Evolutionary conservation across 176 grass and related monocot genomes (phyloP), one percentile per base, ranked within the genome.

Genomic region (Eragrostis curvula): DNA sequence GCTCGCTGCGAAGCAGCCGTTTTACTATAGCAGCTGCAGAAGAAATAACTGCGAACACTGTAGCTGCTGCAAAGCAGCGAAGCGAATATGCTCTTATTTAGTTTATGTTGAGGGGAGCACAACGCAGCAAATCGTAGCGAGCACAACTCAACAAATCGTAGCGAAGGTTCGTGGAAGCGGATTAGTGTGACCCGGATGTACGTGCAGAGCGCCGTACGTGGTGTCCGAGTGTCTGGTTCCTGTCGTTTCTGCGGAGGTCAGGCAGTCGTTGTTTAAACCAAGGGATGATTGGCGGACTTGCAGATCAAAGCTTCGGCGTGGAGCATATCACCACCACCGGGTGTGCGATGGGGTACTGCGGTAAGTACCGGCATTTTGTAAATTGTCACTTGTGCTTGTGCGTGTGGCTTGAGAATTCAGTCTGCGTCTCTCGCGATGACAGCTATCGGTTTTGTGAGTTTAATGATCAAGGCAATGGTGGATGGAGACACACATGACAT

Each of bases 151-250:
- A 0, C 20, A 41, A 16, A 42, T n/a, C 23, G 30, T 2, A 23
- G 10, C 3, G 87, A 75, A 70, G 52, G 51, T 81, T 85, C 82
- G n/a, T 4, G 9, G 50, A 9, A 74, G 27, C 36, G 13, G 17
- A 3, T n/a, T 18, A 43, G 60, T n/a, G 28, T 3, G 27, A 48
- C 40, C 47, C 60, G 41, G 59, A 12, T 16, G 3, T 57, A 28
- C 79, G 18, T 3, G 17, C 4, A 25, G 20, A 62, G 5, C 8
- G 53, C n/a, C 75, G 65, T 14, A 39, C 28, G 12, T 36, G 42
- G 12, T 28, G 58, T 61, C 24, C 58, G 1, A 21, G 6, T 77
- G 24, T 47, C 36, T 55, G 8, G 30, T 70, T 67, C 15, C 3
- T 73, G 75, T 51, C 81, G 41, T 59, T 39, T 66, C 67, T 6